Base-by-base conservation (phyloP, 2,329 filamentous ascomycete species). In the Stachybotrys chlorohalonatus region DNA sequence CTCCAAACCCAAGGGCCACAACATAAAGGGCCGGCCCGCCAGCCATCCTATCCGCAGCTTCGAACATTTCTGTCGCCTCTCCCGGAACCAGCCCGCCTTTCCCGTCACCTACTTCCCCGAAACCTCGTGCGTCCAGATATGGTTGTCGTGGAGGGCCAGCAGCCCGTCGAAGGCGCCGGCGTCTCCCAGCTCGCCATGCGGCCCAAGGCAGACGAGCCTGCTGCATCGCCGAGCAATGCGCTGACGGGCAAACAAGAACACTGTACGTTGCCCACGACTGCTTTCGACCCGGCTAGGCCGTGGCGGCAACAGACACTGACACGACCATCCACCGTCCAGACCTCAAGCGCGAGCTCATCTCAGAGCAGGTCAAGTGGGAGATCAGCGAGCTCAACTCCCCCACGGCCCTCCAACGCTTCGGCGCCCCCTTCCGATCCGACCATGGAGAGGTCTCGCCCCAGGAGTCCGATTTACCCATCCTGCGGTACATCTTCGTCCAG, bases 221-320 rank as follows among this genome's bases (percentile, higher is more conserved):
- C 64, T n/a, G 66, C 71, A 54, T 69, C 74, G 51, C 66, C 73
- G 3, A 75, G 73, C 47, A 77, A 81, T 57, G 62, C 74, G 6
- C 74, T 99, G 67, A 96, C 92, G 0, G 94, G 94, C 62, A 97
- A 96, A 75, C 93, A 99, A 79, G 94, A 99, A 71, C 94, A 99
- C 70, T 99, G 91, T 95, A 70, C 31, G 54, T 13, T 42, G 9
- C 36, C 36, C 47, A 49, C 31, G 51, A 52, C 24, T 24, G 24
- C 24, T 4, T 24, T 4, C 24, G 24, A 24, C 24, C 24, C 24
- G 24, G 24, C 24, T 24, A 24, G 24, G 24, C 24, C 24, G 24
- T 24, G 24, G 24, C 4, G 24, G 24, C 24, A 24, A 24, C 24
- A 24, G 24, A 24, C 24, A 24, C 36, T 42, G 5, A 42, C 36